A percentile compares a stretch with the other conserved stretches of the same genome.
Conservation (phyloP, 2,329 filamentous ascomycete species). For the Epichloe typhina region DNA sequence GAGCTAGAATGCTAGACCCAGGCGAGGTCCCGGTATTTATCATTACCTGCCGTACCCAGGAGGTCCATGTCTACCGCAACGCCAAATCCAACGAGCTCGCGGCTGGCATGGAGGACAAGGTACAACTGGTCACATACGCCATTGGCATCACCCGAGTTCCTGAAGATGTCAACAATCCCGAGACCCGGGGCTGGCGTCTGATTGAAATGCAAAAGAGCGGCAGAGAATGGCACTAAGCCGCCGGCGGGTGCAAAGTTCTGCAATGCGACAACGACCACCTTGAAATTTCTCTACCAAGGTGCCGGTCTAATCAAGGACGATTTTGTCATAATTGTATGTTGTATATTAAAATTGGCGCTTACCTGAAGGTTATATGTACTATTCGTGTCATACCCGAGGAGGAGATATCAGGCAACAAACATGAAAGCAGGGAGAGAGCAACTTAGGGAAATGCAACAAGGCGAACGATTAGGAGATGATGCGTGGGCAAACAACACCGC, state of each 20-base stretch:
- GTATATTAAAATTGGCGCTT: slow-evolving; percentile 3
- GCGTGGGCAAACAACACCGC: slow-evolving; percentile 18
- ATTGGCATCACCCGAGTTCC: slow-evolving; percentile 90
- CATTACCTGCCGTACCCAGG: slow-evolving; percentile 89
- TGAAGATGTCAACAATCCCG: slow-evolving; percentile 92
- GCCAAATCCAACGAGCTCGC: slow-evolving; percentile 80
- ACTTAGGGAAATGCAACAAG: not conserved
- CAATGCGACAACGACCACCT: not conserved
- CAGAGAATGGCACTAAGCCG: slow-evolving; percentile 57
- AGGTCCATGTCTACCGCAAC: slow-evolving; percentile 94
- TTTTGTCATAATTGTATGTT: not conserved
- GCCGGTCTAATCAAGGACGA: not conserved
- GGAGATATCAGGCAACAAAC: slow-evolving; percentile 4
- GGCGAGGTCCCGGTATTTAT: slow-evolving; percentile 92
- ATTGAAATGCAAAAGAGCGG: slow-evolving; percentile 99
- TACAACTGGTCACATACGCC: slow-evolving; percentile 94
- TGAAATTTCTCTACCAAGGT: not conserved
- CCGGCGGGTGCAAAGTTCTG: not conserved
- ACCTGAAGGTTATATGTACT: slow-evolving; percentile 7
- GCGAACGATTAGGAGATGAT: slow-evolving; percentile 9
- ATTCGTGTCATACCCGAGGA: slow-evolving; percentile 7
- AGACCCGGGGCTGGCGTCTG: slow-evolving; percentile 91
- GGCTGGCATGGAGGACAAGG: slow-evolving; percentile 96
- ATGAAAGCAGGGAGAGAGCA: not conserved
- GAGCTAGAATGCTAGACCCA: slow-evolving; percentile 68